Base-by-base conservation (phyloP, 495 filamentous ascomycete genomes). In the Aspergillus saccharolyticus region DNA sequence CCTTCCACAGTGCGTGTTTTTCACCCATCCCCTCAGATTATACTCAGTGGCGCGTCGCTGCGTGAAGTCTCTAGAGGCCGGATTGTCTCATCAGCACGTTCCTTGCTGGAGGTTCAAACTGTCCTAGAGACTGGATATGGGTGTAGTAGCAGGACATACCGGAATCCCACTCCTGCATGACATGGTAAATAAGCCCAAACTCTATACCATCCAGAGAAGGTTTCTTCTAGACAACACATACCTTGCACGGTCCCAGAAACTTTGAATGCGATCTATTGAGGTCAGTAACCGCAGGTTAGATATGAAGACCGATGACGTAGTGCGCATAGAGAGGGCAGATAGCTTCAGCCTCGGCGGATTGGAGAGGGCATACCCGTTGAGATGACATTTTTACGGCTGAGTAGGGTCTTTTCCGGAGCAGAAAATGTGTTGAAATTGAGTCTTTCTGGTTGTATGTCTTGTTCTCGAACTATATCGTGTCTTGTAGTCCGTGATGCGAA, bases 1-100 rank as follows among this genome's bases (percentile, higher is more conserved):
- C 69, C 86, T 85, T 49, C 87, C 87, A 56, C 87, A 84, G 7
- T 79, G 72, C 0, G 84, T 88, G 66, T 97, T 97, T 42, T 82
- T 78, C 17, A 92, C 89, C 78, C 82, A 93, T 45, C 92, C 92
- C 1, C 86, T 93, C 7, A 97, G 62, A 2, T 74, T 77, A 60
- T 87, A 76, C 28, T 78, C 76, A 2, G 68, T 70, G 2, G 91
- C 92, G 57, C 85, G 82, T 60, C 85, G 84, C 53, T 81, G 78
- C 1, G 90, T 85, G 65, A 87, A 95, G 66, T 84, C 80, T 42
- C 89, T 91, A 53, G 18, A 44, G 5, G 21, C 55, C 18, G 46
- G 28, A 58, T 44, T 50, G 54, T 30, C 43, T 54, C 21, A 50
- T 30, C 15, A n/a, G 47, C 14, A 17, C 1, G 21, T 8, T 30